Evolutionary conservation across 2,329 filamentous ascomycete genomes (phyloP), one percentile per base, ranked within the genome.

Genomic region (Fusarium illudens): DNA sequence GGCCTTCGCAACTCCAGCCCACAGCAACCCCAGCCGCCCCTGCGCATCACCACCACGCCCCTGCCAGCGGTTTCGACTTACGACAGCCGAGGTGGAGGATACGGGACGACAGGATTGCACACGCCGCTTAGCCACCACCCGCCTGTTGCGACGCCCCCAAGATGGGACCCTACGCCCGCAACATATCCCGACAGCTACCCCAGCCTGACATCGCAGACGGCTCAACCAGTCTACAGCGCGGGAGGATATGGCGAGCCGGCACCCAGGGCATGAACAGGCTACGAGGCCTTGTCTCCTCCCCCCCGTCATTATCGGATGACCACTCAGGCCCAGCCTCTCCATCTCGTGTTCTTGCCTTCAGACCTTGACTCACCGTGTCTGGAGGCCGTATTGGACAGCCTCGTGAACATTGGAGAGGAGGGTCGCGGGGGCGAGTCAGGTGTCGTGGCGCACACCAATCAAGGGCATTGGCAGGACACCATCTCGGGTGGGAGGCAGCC

Each of bases 201-300:
- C 13, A 77, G 77, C 62, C 68, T 83, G 54, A 71, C 76, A 30
- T 65, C 79, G 30, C 82, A 77, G 29, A 39, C 71, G 12, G 67
- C 72, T 4, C 75, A 76, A 51, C 73, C 79, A 7, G 81, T 84
- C 49, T 85, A 85, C 65, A 78, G 77, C 55, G 67, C 78, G 19
- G 73, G 76, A 46, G 75, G 76, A n/a, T 84, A 84, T 63, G 78
- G 76, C 52, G 81, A 83, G 57, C 78, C 78, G 44, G 75, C 77
- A 17, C 77, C 82, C 53, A 79, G 83, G 60, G 79, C 80, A 65
- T 84, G 78, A 78, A 55, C 42, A 46, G 42, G 55, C 56, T 49
- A 46, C 52, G 58, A 63, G 60, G 67, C 56, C 65, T 50, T 57
- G 37, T 62, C n/a, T n/a, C 29, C 33, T 22, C 9, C 57, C 53